Evolutionary conservation across 2,329 filamentous ascomycete species (phyloP), one percentile per base, ranked within the genome.

Genomic region (Aspergillus persii): DNA sequence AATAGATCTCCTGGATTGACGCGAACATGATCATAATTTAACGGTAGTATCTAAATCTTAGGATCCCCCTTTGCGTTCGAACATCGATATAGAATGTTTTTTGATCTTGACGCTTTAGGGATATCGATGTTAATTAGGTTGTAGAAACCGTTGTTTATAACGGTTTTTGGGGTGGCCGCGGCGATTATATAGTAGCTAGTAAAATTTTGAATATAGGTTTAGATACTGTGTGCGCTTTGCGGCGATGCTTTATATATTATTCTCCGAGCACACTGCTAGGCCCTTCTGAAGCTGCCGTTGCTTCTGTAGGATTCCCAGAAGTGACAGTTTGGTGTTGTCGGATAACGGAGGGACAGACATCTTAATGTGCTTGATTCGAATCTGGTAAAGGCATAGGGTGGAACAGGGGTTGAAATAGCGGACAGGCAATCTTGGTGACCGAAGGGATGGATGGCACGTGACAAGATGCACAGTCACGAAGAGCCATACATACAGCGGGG

Each of bases 171-270:
- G 29, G 80, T 79, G 39, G 79, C 79, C 1, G 80, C 77, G 2
- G 80, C 79, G n/a, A 82, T 74, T 2, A 82, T 71, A 62, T 79
- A 81, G 44, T 70, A 72, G 0, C 78, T 80, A 48, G 82, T 77
- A 60, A 82, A 82, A 83, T 81, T 55, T 79, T 80, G 71, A 83
- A 82, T 77, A 81, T 79, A 18, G 77, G 80, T 18, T 77, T 74
- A 0, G 76, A 82, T 79, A 9, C 75, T 74, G 1, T 74, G 75
- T 57, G 76, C 73, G 8, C 77, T 79, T 61, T 82, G 80, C 0
- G 79, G 80, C 1, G 76, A 77, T n/a, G n/a, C n/a, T 23, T 23
- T 23, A 2, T 23, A 23, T 23, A 23, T 23, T 23, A 23, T 23
- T 23, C 18, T 23, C 18, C 2, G 18, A 23, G 18, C 18, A 23